These are phyloP conservation scores for Gamarada debralockiae DNA, from an alignment of 495 filamentous ascomycete species.

Conservation along the genomic window DNA sequence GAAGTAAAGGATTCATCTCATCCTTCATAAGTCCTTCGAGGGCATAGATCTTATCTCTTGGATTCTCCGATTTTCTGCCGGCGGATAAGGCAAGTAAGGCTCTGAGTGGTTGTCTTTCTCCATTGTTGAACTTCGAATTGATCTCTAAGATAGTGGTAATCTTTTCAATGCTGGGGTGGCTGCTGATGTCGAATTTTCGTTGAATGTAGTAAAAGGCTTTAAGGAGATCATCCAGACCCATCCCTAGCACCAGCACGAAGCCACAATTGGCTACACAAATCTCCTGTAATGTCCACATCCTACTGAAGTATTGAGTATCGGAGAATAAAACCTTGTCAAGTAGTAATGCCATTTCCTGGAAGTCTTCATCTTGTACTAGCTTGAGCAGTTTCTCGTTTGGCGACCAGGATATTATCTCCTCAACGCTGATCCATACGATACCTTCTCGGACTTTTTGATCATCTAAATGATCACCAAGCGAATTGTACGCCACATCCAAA, in stretches of 20 bases:
- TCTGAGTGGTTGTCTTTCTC: slow-evolving; percentile 1
- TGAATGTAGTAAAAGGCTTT: slow-evolving; percentile 3
- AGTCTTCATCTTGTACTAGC: not conserved
- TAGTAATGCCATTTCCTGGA: not conserved
- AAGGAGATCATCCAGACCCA: not conserved
- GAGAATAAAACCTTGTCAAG: slow-evolving; percentile 4
- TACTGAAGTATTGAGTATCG: not conserved
- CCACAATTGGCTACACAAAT: not conserved
- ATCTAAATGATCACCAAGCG: too few relatives aligned
- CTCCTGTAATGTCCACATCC: slow-evolving; percentile 16
- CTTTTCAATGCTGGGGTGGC: too few relatives aligned
- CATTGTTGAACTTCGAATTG: not conserved
- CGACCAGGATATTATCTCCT: not conserved
- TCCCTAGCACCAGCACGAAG: not conserved
- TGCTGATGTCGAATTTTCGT: not conserved
- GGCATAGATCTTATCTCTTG: slow-evolving; percentile 18
- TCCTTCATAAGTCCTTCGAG: slow-evolving; percentile 13
- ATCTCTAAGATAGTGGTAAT: slow-evolving; percentile 6
- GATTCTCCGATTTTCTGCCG: slow-evolving; percentile 8
- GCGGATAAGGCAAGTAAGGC: slow-evolving; percentile 4
- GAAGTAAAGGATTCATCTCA: not conserved
- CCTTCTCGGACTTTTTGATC: too few relatives aligned
- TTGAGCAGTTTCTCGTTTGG: not conserved
- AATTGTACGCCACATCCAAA: too few relatives aligned
- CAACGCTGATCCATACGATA: too few relatives aligned